Evolutionary conservation across 179 eudicot genomes (phyloP).

Genomic region (Beta corolliflora): DNA sequence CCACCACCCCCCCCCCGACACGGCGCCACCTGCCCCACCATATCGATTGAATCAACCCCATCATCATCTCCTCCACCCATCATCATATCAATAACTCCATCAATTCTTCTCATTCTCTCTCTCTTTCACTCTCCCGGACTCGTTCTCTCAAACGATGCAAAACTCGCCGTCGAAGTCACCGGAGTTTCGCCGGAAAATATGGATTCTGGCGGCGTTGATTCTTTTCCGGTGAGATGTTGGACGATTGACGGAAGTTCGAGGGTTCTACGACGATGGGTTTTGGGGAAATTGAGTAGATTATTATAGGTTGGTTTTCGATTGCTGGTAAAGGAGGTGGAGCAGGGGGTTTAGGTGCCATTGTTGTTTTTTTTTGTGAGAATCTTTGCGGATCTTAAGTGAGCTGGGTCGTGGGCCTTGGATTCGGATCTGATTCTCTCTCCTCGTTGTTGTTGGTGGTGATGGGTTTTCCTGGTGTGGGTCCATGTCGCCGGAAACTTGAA

Average conservation of each 20-base stretch:
- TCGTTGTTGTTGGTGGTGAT: constrained; percentile 19
- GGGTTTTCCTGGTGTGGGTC: constrained; percentile 28
- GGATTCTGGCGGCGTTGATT: too few relatives aligned
- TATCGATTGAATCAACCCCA: neutral
- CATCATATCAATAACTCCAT: constrained; percentile 7
- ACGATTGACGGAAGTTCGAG: too few relatives aligned
- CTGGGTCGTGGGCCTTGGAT: constrained; percentile 82
- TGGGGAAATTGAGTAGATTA: constrained; percentile 81
- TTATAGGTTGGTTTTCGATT: constrained; percentile 48
- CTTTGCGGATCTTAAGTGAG: constrained; percentile 60
- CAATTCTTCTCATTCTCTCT: constrained; percentile 25
- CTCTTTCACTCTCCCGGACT: constrained; percentile 46
- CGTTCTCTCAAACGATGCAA: constrained; percentile 61
- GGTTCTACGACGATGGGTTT: constrained; percentile 64
- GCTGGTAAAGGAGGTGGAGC: constrained; percentile 13
- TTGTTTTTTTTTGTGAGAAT: constrained; percentile 67
- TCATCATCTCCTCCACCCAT: constrained; percentile 15
- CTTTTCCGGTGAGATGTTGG: too few relatives aligned
- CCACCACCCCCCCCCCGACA: too few relatives aligned
- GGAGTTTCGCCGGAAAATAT: neutral
- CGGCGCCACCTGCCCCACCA: neutral
- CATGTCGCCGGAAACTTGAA: constrained; percentile 18
- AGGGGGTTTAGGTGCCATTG: constrained; percentile 39
- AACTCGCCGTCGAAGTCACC: constrained; percentile 62
- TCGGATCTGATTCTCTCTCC: constrained; percentile 41